Evolutionary conservation across 2,329 filamentous ascomycete genomes (phyloP).

Genomic region (Harringtonia lauricola): DNA sequence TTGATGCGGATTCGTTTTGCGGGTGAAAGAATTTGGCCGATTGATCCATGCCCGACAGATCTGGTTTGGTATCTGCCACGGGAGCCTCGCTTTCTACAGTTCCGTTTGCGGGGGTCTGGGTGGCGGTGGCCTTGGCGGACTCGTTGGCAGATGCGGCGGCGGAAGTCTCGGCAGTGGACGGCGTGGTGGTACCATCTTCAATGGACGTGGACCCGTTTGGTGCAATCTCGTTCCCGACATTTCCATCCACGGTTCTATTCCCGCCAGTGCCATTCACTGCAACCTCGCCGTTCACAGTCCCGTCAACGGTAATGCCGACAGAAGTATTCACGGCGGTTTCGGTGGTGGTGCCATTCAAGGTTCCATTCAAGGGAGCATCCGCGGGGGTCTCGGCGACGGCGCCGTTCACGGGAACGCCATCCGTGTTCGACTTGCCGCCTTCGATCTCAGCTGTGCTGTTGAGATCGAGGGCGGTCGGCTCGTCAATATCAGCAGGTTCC

Average conservation of each 20-base stretch:
- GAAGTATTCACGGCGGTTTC: not conserved
- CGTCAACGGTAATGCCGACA: too few relatives aligned
- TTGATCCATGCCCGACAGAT: constrained; percentile 57
- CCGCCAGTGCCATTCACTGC: too few relatives aligned
- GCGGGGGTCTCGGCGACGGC: too few relatives aligned
- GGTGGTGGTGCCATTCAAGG: too few relatives aligned
- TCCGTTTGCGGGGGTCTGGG: too few relatives aligned
- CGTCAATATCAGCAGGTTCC: constrained; percentile 25
- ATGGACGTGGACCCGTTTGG: too few relatives aligned
- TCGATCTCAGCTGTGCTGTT: constrained; percentile 11
- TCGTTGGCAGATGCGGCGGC: not conserved
- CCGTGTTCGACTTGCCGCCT: not conserved
- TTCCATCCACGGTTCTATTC: too few relatives aligned
- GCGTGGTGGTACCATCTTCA: not conserved
- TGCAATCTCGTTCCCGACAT: too few relatives aligned
- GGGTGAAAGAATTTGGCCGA: constrained; percentile 92
- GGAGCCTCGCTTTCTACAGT: not conserved
- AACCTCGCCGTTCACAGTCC: not conserved
- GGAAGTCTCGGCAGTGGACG: constrained; percentile 4
- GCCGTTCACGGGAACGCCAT: too few relatives aligned
- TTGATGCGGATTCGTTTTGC: constrained; percentile 68
- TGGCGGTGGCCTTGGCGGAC: too few relatives aligned
- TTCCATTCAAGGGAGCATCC: too few relatives aligned
- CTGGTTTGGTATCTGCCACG: constrained; percentile 16
- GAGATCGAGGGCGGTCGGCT: constrained; percentile 28